Evolutionary conservation across 2,329 filamentous ascomycete species (phyloP), one percentile per base, ranked within the genome.

Genomic region (Fusarium oligoseptatum): DNA sequence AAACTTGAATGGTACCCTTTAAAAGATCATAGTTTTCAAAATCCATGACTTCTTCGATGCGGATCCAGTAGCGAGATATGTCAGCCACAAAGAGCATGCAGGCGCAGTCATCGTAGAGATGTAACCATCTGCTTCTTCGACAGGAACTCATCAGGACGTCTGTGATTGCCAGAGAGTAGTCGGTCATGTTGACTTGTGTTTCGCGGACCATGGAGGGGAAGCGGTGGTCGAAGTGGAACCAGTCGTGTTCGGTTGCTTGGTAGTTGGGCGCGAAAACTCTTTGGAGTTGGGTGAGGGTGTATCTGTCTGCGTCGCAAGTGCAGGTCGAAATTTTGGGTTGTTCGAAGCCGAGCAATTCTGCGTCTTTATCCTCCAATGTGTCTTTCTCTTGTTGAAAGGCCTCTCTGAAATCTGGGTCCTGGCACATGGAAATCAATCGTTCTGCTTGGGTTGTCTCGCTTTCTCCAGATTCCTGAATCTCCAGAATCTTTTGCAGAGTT

Each of bases 141-240:
- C 32, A 43, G 1, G 17, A 22, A 10, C 12, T 61, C 29, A 14
- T 66, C 22, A 43, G 32, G 6, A 66, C 17, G 22, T 60, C 56
- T 3, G 37, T 39, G 32, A 60, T 60, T n/a, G 55, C 15, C 5
- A 66, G 32, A 2, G 56, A 27, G 64, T 66, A 32, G 12, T 60
- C 20, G 10, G 15, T n/a, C 27, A 34, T 66, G 32, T 66, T n/a
- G 6, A 66, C 41, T 14, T 52, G 41, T 10, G 64, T 20, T 10
- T 66, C 56, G 9, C 61, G 61, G 48, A 57, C 24, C 7, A 37
- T 29, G 17, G 41, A 43, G 6, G 11, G 29, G 27, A 29, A 27
- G 14, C 55, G 41, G 22, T 27, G 34, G 24, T 52, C 64, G 14
- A 66, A 61, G 56, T 66, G 64, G 34, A 66, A 52, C 64, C 64